A percentile compares a stretch with the other conserved stretches of the same genome.
These are phyloP conservation scores for Delonix regia DNA, from an alignment of 306 rosid species.

Conservation along the genomic window DNA sequence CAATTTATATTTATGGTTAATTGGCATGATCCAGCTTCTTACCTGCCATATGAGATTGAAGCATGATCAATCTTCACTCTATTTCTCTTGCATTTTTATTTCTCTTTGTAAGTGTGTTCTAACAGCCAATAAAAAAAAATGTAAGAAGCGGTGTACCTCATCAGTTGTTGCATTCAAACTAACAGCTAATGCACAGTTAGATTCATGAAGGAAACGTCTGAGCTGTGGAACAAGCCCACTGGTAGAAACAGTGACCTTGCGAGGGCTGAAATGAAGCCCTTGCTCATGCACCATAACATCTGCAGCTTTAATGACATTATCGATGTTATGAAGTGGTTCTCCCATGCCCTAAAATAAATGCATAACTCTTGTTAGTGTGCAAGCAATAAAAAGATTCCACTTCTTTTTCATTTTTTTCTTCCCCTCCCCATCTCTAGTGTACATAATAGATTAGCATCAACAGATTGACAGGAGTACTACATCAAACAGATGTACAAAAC, in stretches of 20 bases:
- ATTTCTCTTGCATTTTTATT: constrained; percentile 13
- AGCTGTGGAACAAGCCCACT: constrained; percentile 97
- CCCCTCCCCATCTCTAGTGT: constrained; percentile 5
- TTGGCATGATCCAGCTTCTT: constrained; percentile 97
- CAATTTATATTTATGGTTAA: constrained; percentile 83
- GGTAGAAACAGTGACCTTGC: constrained; percentile 92
- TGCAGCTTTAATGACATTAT: constrained; percentile 92
- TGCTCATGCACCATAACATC: constrained; percentile 88
- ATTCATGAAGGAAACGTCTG: constrained; percentile 74
- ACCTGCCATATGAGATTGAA: constrained; percentile 57
- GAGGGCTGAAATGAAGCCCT: constrained; percentile 96
- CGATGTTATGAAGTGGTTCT: constrained; percentile 92
- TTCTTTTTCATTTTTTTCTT: constrained; percentile 1
- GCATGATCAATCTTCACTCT: constrained; percentile 28
- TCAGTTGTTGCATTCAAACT: constrained; percentile 95
- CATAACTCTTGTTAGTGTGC: constrained; percentile 32
- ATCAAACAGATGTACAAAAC: constrained; percentile 12
- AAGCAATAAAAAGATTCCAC: constrained; percentile 11
- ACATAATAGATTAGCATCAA: constrained; percentile 12
- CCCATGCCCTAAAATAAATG: constrained; percentile 83
- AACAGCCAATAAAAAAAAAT: constrained; percentile 28
- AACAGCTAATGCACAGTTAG: constrained; percentile 88
- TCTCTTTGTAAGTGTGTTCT: constrained; percentile 7
- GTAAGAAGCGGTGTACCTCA: constrained; percentile 59
- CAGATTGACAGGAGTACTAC: not conserved